These are phyloP conservation scores for Alternaria angustiovoidea DNA, from an alignment of 2,329 filamentous ascomycete species.

Conservation along the genomic window DNA sequence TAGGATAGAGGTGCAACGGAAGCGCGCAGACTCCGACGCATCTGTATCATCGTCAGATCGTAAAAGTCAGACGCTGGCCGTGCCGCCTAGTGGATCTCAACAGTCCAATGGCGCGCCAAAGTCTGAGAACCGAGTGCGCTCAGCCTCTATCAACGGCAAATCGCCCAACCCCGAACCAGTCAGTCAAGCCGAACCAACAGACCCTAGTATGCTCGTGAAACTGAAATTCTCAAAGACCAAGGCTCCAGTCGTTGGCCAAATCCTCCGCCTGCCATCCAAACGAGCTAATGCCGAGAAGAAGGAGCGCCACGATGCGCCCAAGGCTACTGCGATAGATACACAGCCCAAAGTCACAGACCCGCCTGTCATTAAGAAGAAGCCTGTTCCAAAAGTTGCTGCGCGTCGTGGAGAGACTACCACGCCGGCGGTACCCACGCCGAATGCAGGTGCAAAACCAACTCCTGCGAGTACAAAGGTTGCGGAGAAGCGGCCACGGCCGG, in stretches of 20 bases:
- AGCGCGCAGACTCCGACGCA: slow-evolving; percentile 45
- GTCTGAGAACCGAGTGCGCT: slow-evolving; percentile 32
- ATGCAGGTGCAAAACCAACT: slow-evolving; percentile 18
- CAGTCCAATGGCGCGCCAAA: slow-evolving; percentile 33
- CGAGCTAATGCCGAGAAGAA: slow-evolving; percentile 32
- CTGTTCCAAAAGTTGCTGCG: slow-evolving; percentile 35
- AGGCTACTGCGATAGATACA: slow-evolving; percentile 24
- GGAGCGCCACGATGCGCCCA: slow-evolving; percentile 35
- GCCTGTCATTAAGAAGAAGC: slow-evolving; percentile 35
- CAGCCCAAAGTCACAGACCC: slow-evolving; percentile 31
- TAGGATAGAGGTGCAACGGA: slow-evolving; percentile 50
- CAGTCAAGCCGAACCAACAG: slow-evolving; percentile 19
- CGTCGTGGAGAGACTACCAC: slow-evolving; percentile 34
- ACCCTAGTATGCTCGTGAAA: slow-evolving; percentile 54
- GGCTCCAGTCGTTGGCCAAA: slow-evolving; percentile 55
- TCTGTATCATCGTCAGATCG: slow-evolving; percentile 47
- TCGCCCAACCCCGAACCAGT: slow-evolving; percentile 29
- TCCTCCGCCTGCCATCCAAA: slow-evolving; percentile 46
- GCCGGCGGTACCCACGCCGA: slow-evolving; percentile 19
- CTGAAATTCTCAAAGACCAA: slow-evolving; percentile 62
- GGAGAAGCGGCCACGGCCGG: slow-evolving; percentile 48
- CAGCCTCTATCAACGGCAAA: slow-evolving; percentile 39
- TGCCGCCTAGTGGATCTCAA: slow-evolving; percentile 28
- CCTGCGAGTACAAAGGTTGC: slow-evolving; percentile 23
- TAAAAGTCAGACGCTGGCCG: slow-evolving; percentile 37